These are phyloP conservation scores for Saccharomyces hybrid DNA, from an alignment of 1,139 yeast species.

Conservation along the genomic window DNA sequence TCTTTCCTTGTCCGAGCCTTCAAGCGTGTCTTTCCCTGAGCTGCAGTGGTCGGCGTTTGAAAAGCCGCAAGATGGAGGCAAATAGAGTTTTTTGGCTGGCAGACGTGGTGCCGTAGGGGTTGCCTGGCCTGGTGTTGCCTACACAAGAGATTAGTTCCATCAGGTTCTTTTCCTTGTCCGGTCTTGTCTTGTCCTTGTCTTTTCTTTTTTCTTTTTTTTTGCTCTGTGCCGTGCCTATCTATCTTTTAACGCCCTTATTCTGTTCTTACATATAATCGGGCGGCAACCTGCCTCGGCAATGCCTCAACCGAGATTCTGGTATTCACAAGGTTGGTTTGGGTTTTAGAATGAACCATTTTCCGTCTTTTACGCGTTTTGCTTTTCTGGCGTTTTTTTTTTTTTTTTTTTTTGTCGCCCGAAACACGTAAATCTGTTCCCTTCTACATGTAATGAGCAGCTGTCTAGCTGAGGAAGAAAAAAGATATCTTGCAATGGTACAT, in stretches of 20 bases:
- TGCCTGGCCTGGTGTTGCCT: background rate
- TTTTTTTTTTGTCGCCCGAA: background rate
- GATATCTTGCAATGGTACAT: background rate
- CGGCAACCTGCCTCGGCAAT: background rate
- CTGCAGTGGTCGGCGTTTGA: background rate
- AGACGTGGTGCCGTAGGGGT: background rate
- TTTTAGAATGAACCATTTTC: background rate
- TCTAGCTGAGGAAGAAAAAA: background rate
- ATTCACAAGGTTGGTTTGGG: background rate
- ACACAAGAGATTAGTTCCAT: background rate
- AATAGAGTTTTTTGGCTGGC: background rate
- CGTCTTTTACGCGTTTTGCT: background rate
- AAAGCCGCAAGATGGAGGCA: background rate
- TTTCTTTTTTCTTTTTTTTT: background rate
- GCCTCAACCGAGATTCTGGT: background rate
- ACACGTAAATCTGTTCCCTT: slow-evolving; percentile 1
- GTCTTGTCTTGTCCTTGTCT: background rate
- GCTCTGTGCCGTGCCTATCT: background rate
- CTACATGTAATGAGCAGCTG: background rate
- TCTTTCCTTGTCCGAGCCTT: background rate
- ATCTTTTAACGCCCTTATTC: background rate
- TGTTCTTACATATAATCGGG: background rate
- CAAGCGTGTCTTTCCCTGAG: background rate
- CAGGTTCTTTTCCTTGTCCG: background rate
- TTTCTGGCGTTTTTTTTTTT: background rate